Evolutionary conservation across 805 yeast genomes (phyloP).

Genomic region (Nakazawaea holstii): DNA sequence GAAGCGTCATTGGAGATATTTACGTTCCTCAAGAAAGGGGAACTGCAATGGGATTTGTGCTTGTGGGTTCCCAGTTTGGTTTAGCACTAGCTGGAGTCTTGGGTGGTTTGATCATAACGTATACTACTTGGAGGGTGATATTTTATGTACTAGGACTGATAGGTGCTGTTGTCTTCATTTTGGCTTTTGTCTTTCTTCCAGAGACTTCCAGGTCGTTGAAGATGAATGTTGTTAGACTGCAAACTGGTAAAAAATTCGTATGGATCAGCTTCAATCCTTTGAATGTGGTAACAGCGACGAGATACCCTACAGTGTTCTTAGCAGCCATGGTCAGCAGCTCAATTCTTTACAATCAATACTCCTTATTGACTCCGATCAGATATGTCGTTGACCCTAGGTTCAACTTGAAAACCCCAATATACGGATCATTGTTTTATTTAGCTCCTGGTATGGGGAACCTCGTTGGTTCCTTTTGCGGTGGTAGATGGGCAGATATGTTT

Average conservation of each 20-base stretch:
- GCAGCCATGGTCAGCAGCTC: slow-evolving; percentile 38
- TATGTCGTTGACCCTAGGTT: slow-evolving; percentile 53
- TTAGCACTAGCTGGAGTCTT: slow-evolving; percentile 48
- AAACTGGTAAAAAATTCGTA: slow-evolving; percentile 31
- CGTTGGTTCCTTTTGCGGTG: slow-evolving; percentile 46
- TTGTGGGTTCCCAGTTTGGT: slow-evolving; percentile 48
- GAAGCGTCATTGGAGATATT: slow-evolving; percentile 45
- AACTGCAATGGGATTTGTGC: slow-evolving; percentile 40
- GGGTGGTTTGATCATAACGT: slow-evolving; percentile 49
- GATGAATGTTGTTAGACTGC: slow-evolving; percentile 21
- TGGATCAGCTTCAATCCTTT: slow-evolving; percentile 42
- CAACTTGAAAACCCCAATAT: slow-evolving; percentile 39
- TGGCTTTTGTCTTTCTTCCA: slow-evolving; percentile 35
- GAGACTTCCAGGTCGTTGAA: slow-evolving; percentile 36
- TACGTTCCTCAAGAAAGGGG: slow-evolving; percentile 47
- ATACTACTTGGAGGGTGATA: slow-evolving; percentile 46
- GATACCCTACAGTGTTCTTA: slow-evolving; percentile 35
- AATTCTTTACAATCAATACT: slow-evolving; percentile 44
- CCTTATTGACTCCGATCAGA: slow-evolving; percentile 49
- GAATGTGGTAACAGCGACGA: slow-evolving; percentile 35
- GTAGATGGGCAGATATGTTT: slow-evolving; percentile 43
- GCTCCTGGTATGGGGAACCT: slow-evolving; percentile 55
- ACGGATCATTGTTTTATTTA: slow-evolving; percentile 47
- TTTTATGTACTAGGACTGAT: slow-evolving; percentile 44
- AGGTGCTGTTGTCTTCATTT: slow-evolving; percentile 28